These are phyloP conservation scores for Phaseolus lunatus DNA, from an alignment of 306 rosid species.

Conservation along the genomic window DNA sequence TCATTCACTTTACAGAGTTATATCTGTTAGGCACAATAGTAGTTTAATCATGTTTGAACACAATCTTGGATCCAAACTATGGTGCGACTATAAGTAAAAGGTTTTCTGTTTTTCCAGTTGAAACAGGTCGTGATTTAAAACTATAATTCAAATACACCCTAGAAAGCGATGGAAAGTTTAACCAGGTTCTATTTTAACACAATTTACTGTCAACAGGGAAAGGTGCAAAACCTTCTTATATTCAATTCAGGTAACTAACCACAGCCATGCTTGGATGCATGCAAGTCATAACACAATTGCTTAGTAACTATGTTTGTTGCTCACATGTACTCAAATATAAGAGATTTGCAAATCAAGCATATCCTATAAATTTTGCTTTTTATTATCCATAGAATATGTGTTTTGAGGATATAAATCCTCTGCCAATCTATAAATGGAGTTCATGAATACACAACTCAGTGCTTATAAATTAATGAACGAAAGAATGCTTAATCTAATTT, in stretches of 20 bases:
- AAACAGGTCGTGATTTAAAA: background rate
- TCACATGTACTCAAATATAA: background rate
- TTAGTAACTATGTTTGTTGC: background rate
- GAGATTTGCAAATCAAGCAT: conserved; percentile 20
- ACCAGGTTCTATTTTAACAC: too few species aligned
- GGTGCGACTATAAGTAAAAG: background rate
- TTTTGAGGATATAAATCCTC: conserved; percentile 23
- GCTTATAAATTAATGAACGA: conserved; percentile 49
- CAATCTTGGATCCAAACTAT: background rate
- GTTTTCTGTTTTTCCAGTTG: background rate
- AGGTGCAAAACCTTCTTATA: background rate
- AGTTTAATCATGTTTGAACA: background rate
- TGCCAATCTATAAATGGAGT: conserved; percentile 42
- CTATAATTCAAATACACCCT: background rate
- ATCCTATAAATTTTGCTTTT: conserved; percentile 23
- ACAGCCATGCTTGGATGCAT: background rate
- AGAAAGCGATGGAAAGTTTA: conserved; percentile 15
- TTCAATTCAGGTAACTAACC: conserved; percentile 13
- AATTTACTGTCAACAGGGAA: background rate
- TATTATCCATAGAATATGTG: background rate
- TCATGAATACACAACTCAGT: conserved; percentile 29
- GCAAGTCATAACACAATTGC: conserved; percentile 17
- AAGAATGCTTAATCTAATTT: conserved; percentile 56
- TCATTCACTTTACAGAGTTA: too few species aligned
- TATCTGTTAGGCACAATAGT: too few species aligned